Evolutionary conservation across 2,329 filamentous ascomycete genomes (phyloP), one percentile per base, ranked within the genome.

Genomic region (Colletotrichum sp.): DNA sequence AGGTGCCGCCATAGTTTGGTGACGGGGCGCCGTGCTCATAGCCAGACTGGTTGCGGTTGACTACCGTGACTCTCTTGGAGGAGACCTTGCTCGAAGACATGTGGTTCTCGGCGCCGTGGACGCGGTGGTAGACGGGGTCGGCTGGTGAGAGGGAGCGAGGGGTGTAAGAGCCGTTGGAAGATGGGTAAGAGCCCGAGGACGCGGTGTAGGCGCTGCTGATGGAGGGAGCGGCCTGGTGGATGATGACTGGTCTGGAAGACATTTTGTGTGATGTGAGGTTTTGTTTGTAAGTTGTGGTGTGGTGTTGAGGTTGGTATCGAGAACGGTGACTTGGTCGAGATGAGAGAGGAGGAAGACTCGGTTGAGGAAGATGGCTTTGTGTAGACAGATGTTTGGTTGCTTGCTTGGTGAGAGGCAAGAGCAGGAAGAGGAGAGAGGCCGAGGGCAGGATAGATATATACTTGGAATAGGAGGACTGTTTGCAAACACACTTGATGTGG

Each of bases 201-300:
- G 68, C 73, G 32, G 82, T 82, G 78, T 80, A 81, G 72, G 77
- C 78, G 61, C 79, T 81, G 67, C 77, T 77, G 76, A 80, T 79
- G 24, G 81, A 83, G 69, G 82, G 77, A 68, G 78, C 79, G 73
- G 79, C 77, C 78, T 85, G 83, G 78, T 85, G 84, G 72, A 85
- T 79, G 70, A 84, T 78, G 66, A 83, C 80, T 55, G 77, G 77
- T 74, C 77, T 78, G 65, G 70, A 72, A 63, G 77, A 65, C 77
- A 68, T 72, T 55, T 70, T 78, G 26, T 32, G 28, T 34, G 30
- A 28, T 52, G 48, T 67, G 34, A 48, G 26, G 34, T 36, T 12
- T 30, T 30, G 21, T 39, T 65, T 36, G 7, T 57, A 55, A 15
- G n/a, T 30, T 13, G 57, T 63, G n/a, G 36, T 13, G 57, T 63